A percentile compares a stretch with the other conserved stretches of the same genome.
Evolutionary conservation across 768 basidiomycete genomes (phyloP).

Genomic region (Agrocybe chaxingu): DNA sequence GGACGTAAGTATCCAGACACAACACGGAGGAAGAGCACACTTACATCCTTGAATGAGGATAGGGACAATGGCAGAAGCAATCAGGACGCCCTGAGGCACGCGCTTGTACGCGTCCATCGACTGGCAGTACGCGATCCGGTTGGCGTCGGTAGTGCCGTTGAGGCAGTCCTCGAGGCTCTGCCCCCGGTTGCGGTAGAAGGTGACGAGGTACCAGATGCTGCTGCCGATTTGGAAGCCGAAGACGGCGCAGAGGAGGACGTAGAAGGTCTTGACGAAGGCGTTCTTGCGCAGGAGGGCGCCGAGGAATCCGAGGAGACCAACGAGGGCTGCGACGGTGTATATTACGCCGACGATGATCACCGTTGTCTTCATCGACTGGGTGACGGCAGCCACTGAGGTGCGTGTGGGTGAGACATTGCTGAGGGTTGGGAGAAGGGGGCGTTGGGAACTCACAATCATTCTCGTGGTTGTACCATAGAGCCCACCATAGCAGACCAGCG

Average conservation of each 20-base stretch:
- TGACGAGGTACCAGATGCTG: slow-evolving; percentile 29
- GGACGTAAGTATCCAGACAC: slow-evolving; percentile 2
- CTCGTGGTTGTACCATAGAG: slow-evolving; percentile 18
- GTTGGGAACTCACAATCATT: slow-evolving; percentile 16
- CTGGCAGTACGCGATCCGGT: slow-evolving; percentile 27
- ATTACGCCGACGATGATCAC: slow-evolving; percentile 29
- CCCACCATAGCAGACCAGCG: slow-evolving; percentile 30
- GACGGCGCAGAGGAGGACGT: slow-evolving; percentile 25
- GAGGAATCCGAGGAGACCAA: slow-evolving; percentile 35
- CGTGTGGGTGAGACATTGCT: not conserved
- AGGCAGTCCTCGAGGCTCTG: slow-evolving; percentile 26
- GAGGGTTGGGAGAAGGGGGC: not conserved
- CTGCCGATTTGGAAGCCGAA: slow-evolving; percentile 27
- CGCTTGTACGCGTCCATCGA: slow-evolving; percentile 21
- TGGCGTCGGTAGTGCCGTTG: slow-evolving; percentile 19
- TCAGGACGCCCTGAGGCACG: slow-evolving; percentile 24
- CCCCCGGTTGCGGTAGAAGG: slow-evolving; percentile 26
- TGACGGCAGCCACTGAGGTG: slow-evolving; percentile 21
- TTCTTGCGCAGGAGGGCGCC: slow-evolving; percentile 36
- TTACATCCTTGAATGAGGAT: slow-evolving; percentile 36
- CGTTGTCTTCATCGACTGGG: slow-evolving; percentile 23
- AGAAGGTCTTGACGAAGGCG: slow-evolving; percentile 31
- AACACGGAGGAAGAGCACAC: slow-evolving; percentile 12
- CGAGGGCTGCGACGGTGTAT: slow-evolving; percentile 29
- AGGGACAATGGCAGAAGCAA: slow-evolving; percentile 32